These are phyloP conservation scores for Isochrysis galbana DNA, from an alignment of 78 protist genomes.

Conservation along the genomic window DNA sequence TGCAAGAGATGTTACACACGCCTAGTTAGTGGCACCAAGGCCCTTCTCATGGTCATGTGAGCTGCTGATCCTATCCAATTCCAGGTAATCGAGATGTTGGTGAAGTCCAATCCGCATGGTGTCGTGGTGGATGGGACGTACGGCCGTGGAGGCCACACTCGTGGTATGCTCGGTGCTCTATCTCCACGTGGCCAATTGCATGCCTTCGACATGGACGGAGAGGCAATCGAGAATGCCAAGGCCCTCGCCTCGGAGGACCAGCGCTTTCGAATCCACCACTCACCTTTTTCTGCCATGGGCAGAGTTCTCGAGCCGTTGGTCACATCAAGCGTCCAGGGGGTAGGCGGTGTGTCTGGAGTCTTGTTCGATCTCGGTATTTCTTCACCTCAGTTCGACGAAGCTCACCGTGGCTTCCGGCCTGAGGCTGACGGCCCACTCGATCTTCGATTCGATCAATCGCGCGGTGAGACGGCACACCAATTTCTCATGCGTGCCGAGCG, in stretches of 20 bases:
- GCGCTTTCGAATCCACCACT: background rate
- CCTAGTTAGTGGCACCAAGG: no score
- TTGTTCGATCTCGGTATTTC: background rate
- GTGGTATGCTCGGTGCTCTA: background rate
- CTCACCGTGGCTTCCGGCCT: conserved; percentile 2
- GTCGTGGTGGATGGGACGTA: conserved; percentile 1
- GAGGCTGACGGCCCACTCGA: conserved; percentile 36
- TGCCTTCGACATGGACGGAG: conserved; percentile 5
- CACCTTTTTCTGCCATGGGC: background rate
- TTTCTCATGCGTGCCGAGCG: background rate
- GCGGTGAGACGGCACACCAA: background rate
- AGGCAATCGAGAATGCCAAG: background rate
- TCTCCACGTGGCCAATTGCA: background rate
- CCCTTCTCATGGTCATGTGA: no score
- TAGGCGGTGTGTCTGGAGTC: background rate
- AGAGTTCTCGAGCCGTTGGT: background rate
- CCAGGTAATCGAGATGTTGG: background rate
- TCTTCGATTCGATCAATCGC: conserved; percentile 5
- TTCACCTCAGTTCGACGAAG: conserved; percentile 25
- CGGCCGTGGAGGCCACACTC: conserved; percentile 28
- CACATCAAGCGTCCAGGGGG: background rate
- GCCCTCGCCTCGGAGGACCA: background rate
- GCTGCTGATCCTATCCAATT: no score
- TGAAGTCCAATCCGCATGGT: background rate
- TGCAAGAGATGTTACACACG: no score